These are phyloP conservation scores for Plasmodium vivax DNA, from an alignment of 169 alveolate genomes.

Conservation along the genomic window DNA sequence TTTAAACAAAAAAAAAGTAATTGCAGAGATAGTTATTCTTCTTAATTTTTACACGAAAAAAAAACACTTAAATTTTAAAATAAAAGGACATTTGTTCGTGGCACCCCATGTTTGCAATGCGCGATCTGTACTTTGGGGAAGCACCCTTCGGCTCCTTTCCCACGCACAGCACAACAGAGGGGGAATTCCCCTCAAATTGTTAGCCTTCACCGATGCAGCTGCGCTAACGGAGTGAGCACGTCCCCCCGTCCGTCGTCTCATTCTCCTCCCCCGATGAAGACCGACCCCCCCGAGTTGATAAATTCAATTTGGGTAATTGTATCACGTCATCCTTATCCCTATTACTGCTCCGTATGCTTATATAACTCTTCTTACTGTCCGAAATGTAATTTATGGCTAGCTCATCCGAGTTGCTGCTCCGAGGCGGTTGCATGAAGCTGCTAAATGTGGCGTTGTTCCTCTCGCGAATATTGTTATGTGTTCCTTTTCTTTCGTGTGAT, in stretches of 20 bases:
- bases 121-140: background rate
- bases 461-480: background rate
- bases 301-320: slow-evolving; percentile 41
- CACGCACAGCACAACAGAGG: background rate
- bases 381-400: slow-evolving; percentile 11
- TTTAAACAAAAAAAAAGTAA: too few species aligned
- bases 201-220: background rate
- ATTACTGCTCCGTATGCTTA: slow-evolving; percentile 29
- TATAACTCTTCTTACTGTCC: slow-evolving; percentile 21
- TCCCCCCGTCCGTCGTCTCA: background rate
- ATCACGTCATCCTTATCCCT: slow-evolving; percentile 7
- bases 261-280: slow-evolving; percentile 12
- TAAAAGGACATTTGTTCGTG: background rate
- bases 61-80: too few species aligned
- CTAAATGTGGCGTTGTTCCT: background rate
- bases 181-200: background rate
- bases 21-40: background rate
- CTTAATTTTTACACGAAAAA: background rate
- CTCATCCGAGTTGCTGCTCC: background rate
- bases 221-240: background rate
- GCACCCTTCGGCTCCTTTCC: background rate
- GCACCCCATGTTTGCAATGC: background rate
- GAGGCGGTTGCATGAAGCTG: background rate
- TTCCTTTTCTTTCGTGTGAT: background rate
- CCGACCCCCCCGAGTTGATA: background rate